Evolutionary conservation across 257 asterid genomes (phyloP).

Genomic region (Solanum bulbocastanum): DNA sequence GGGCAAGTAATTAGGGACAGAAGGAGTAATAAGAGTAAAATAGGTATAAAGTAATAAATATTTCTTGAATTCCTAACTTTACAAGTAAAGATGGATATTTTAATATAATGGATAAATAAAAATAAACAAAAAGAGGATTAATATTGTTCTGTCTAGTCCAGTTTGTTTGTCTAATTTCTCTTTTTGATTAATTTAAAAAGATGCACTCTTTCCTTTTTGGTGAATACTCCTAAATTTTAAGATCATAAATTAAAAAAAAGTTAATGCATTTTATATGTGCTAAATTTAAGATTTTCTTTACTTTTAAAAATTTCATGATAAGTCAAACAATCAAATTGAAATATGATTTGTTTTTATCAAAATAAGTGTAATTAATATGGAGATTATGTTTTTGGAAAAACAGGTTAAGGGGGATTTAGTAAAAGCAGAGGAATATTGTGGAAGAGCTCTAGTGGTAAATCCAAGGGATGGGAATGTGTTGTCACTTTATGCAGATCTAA

Average conservation of each 20-base stretch:
- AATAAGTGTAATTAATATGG: background rate
- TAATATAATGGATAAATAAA: background rate
- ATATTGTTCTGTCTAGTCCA: background rate
- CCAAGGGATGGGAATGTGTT: constrained; percentile 60
- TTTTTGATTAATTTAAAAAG: background rate
- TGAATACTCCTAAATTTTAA: too few species aligned
- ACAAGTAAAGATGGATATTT: background rate
- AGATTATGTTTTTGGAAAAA: background rate
- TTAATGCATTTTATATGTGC: background rate
- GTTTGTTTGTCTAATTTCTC: background rate
- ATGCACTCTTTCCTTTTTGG: background rate
- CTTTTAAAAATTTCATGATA: background rate
- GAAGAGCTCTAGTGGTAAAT: constrained; percentile 61
- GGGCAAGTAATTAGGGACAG: too few species aligned
- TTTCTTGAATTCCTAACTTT: background rate
- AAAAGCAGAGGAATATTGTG: constrained; percentile 84
- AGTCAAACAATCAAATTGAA: background rate
- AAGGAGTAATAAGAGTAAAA: background rate
- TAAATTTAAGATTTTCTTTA: background rate
- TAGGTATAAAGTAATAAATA: background rate
- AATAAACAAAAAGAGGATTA: accelerated
- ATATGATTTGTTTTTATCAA: background rate
- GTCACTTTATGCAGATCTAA: constrained; percentile 81
- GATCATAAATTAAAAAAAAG: background rate
- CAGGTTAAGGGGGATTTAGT: constrained; percentile 61